phyloP scores from a whole-genome alignment of 768 basidiomycete species.

The Podaxis sp. region DNA sequence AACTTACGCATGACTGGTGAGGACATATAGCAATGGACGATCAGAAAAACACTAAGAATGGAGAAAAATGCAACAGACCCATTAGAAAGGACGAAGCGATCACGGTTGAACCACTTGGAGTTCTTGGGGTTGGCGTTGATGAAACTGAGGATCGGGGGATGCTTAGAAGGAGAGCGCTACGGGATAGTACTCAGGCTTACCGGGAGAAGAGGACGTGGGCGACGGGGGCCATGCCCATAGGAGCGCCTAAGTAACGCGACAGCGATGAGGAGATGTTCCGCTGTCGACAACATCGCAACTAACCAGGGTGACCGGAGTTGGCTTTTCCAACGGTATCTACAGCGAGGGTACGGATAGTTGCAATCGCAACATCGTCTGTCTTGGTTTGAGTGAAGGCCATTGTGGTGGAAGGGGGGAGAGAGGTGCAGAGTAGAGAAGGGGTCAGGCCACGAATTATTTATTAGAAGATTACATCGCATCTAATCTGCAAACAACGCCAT shows the following conservation, averaged over 20 bases:
- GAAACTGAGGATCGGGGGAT: constrained; percentile 48
- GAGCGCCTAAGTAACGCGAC: constrained; percentile 61
- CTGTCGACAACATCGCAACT: constrained; percentile 9
- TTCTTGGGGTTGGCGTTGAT: constrained; percentile 86
- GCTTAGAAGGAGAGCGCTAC: constrained; percentile 7
- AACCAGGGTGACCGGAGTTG: constrained; percentile 93
- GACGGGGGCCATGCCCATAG: constrained; percentile 90
- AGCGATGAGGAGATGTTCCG: constrained; percentile 17
- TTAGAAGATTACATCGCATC: constrained; percentile 12
- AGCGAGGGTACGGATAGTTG: constrained; percentile 76
- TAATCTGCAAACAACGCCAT: constrained; percentile 13
- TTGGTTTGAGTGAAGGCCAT: constrained; percentile 38
- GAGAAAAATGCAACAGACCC: constrained; percentile 54
- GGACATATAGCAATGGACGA: constrained; percentile 11
- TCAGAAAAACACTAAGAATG: neutral
- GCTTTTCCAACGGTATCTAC: constrained; percentile 80
- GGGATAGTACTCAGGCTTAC: constrained; percentile 32
- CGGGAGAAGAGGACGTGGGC: constrained; percentile 80
- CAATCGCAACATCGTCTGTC: constrained; percentile 59
- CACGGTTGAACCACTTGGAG: constrained; percentile 94
- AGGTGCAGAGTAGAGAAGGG: constrained; percentile 18
- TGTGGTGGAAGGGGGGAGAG: constrained; percentile 35
- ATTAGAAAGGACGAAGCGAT: constrained; percentile 96
- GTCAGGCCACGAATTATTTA: constrained; percentile 19
- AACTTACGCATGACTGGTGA: constrained; percentile 71